phyloP scores from a whole-genome alignment of 805 yeast genomes.

The Candida parachauliodes region DNA sequence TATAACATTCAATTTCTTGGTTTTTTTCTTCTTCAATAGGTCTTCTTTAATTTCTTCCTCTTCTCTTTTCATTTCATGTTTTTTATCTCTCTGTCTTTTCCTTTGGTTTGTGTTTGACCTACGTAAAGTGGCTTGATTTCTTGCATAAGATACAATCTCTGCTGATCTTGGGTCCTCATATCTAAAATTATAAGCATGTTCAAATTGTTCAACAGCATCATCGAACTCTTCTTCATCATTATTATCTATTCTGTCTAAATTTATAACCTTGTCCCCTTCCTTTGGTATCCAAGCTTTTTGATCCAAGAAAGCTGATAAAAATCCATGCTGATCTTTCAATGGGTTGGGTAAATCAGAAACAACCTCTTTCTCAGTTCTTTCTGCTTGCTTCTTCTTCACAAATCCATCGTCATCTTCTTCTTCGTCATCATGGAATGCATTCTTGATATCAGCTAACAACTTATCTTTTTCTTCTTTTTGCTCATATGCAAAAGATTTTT shows the following conservation, averaged over 20 bases:
- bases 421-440: conserved; percentile 52
- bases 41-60: conserved; percentile 55
- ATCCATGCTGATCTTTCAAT: conserved; percentile 55
- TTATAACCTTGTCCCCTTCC: conserved; percentile 54
- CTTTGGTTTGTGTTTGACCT: conserved; percentile 71
- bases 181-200: conserved; percentile 90
- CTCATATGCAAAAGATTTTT: conserved; percentile 69
- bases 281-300: conserved; percentile 89
- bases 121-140: conserved; percentile 89
- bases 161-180: conserved; percentile 90
- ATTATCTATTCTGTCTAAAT: conserved; percentile 47
- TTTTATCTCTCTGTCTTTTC: conserved; percentile 76
- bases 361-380: conserved; percentile 19
- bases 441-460: conserved; percentile 73
- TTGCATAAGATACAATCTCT: conserved; percentile 90
- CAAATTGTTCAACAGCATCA: conserved; percentile 86
- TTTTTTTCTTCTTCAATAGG: conserved; percentile 66
- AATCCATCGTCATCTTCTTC: conserved; percentile 43
- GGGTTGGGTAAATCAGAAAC: conserved; percentile 54
- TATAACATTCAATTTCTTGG: conserved; percentile 70
- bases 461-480: conserved; percentile 72
- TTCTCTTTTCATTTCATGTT: conserved; percentile 49
- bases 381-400: conserved; percentile 47
- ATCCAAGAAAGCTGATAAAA: conserved; percentile 67
- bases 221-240: conserved; percentile 83